These are phyloP conservation scores for Coemansia sp. DNA, from an alignment of 192 early-diverging fungal genomes.

Conservation along the genomic window DNA sequence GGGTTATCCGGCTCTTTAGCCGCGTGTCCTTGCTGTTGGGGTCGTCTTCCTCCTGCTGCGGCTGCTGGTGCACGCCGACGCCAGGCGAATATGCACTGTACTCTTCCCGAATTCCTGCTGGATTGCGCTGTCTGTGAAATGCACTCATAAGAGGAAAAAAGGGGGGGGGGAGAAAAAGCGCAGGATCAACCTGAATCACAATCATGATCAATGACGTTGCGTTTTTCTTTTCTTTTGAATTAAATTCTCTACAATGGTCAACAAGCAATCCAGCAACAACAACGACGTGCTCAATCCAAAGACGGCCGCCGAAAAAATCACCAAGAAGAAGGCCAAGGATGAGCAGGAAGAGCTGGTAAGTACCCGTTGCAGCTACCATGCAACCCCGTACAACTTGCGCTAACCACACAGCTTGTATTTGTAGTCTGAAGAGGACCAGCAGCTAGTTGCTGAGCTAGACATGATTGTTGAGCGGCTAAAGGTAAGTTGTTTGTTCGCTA, in stretches of 20 bases:
- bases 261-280: conserved; percentile 18
- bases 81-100: conserved; percentile 15
- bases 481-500: conserved; percentile 38
- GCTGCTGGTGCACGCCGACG: neutral
- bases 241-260: conserved; percentile 20
- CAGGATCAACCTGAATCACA: too few relatives aligned
- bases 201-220: too few relatives aligned
- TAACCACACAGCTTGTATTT: neutral
- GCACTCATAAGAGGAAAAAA: too few relatives aligned
- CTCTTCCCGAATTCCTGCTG: conserved; percentile 3
- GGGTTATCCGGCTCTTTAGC: conserved; percentile 36
- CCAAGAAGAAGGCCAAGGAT: conserved; percentile 55
- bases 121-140: conserved; percentile 16
- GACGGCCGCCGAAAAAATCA: conserved; percentile 45
- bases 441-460: conserved; percentile 89
- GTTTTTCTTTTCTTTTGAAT: too few relatives aligned
- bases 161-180: too few relatives aligned
- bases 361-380: too few relatives aligned
- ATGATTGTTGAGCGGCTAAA: conserved; percentile 91
- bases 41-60: conserved; percentile 21
- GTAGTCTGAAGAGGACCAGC: conserved; percentile 96
- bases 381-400: neutral
- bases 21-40: conserved; percentile 48
- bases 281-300: conserved; percentile 51
- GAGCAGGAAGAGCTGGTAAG: conserved; percentile 55